Percentiles rank a stretch among this genome's conserved stretches.
Conservation (phyloP, 1,284 basidiomycete genomes). For the Pyrrhoderma lamaoense region DNA sequence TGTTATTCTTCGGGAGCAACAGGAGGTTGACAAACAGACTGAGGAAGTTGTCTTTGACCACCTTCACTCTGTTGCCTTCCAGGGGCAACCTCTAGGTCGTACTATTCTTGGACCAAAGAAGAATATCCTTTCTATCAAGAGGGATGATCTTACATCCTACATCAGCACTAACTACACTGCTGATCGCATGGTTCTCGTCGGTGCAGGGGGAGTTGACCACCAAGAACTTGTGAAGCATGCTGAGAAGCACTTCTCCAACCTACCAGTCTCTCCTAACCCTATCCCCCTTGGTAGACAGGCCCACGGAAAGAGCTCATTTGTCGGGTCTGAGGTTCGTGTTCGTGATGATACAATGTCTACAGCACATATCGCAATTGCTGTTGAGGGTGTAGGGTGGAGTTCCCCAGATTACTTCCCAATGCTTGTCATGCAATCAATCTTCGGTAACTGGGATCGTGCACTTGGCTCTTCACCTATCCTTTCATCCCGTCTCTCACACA, state of each 20-base stretch:
- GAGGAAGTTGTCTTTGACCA: constrained; percentile 99
- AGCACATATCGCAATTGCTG: constrained; percentile 92
- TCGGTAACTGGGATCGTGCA: constrained; percentile 99
- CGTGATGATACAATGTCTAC: constrained; percentile 90
- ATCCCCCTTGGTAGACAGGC: constrained; percentile 80
- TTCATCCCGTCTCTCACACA: constrained; percentile 87
- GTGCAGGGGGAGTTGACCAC: constrained; percentile 94
- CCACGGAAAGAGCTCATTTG: constrained; percentile 74
- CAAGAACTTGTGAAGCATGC: constrained; percentile 90
- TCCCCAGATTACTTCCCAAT: constrained; percentile 99
- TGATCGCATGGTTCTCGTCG: constrained; percentile 98
- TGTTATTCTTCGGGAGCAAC: constrained; percentile 95
- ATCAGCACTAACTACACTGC: constrained; percentile 98
- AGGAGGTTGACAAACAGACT: constrained; percentile 98
- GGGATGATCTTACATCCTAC: constrained; percentile 84
- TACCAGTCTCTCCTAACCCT: constrained; percentile 85
- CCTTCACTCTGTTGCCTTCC: constrained; percentile 94
- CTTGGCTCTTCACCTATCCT: constrained; percentile 88
- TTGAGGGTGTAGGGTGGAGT: constrained; percentile 97
- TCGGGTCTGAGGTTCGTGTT: constrained; percentile 93
- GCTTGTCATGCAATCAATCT: constrained; percentile 97
- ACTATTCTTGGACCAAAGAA: constrained; percentile 97
- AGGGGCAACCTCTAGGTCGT: constrained; percentile 90
- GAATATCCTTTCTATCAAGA: constrained; percentile 95
- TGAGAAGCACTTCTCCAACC: constrained; percentile 85